Evolutionary conservation across 805 yeast species (phyloP).

Genomic region (Ogataea allantospora): DNA sequence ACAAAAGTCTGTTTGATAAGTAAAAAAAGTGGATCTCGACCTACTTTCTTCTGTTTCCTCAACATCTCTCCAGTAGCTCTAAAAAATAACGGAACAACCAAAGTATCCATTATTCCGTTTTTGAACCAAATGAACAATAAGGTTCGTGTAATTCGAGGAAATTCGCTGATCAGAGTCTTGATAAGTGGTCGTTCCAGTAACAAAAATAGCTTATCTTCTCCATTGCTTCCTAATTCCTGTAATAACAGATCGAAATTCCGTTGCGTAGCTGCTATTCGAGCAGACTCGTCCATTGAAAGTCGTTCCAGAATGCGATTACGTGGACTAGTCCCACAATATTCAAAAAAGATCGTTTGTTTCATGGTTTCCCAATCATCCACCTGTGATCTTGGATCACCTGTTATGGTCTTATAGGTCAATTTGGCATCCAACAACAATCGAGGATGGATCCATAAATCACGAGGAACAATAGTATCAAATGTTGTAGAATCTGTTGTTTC

Average conservation of each 20-base stretch:
- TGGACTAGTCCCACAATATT: constrained; percentile 18
- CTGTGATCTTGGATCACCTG: constrained; percentile 25
- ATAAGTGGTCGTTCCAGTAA: constrained; percentile 17
- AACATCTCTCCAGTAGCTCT: constrained; percentile 28
- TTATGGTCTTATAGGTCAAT: constrained; percentile 28
- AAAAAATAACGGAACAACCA: constrained; percentile 26
- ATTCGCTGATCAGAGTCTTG: constrained; percentile 26
- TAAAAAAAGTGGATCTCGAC: constrained; percentile 12
- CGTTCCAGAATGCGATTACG: constrained; percentile 27
- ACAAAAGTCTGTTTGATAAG: constrained; percentile 27
- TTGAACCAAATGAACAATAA: constrained; percentile 22
- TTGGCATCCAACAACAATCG: constrained; percentile 31
- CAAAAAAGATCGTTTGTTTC: constrained; percentile 29
- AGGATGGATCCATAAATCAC: constrained; percentile 36
- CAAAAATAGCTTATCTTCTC: constrained; percentile 15
- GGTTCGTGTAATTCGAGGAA: constrained; percentile 23
- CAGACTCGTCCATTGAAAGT: constrained; percentile 10
- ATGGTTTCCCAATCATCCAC: constrained; percentile 22
- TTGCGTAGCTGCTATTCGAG: constrained; percentile 1
- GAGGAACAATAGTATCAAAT: constrained; percentile 19
- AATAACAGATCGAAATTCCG: constrained; percentile 17
- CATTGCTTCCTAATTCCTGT: constrained; percentile 17
- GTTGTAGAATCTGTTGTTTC: background rate
- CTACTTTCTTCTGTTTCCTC: background rate
- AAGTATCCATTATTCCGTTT: constrained; percentile 26